Evolutionary conservation across 495 filamentous ascomycete species (phyloP).

Genomic region (Chaetomium tenue): DNA sequence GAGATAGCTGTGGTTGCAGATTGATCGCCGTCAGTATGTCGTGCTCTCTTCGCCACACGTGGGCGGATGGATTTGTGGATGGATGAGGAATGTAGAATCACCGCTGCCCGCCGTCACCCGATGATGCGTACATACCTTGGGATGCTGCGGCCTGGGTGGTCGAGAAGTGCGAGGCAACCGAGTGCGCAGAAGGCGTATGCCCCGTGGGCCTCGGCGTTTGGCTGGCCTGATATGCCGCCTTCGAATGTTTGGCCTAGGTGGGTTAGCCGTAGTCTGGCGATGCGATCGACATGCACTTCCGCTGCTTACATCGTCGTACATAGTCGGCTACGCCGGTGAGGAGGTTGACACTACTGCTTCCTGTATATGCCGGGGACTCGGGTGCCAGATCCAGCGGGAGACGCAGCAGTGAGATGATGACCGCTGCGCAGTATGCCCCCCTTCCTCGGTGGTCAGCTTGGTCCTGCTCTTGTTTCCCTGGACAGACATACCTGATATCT

Average conservation of each 20-base stretch:
- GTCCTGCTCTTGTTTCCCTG: neutral
- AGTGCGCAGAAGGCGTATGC: conserved; percentile 95
- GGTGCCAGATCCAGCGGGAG: conserved; percentile 74
- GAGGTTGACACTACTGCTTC: conserved; percentile 52
- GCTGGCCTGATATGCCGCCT: conserved; percentile 81
- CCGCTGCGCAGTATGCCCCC: conserved; percentile 85
- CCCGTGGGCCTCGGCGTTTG: conserved; percentile 87
- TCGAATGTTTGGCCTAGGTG: conserved; percentile 82
- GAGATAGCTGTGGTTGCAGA: conserved; percentile 57
- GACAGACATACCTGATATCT: conserved; percentile 72
- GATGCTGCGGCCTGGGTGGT: conserved; percentile 68
- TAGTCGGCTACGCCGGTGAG: conserved; percentile 71
- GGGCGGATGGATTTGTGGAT: conserved; percentile 7
- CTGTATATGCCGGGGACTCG: conserved; percentile 52
- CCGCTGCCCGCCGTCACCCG: neutral
- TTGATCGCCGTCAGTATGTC: conserved; percentile 16
- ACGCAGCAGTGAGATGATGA: conserved; percentile 76
- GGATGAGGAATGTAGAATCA: conserved; percentile 10
- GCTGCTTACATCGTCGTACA: conserved; percentile 70
- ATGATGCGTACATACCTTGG: conserved; percentile 46
- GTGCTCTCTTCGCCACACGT: conserved; percentile 16
- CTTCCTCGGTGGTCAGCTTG: conserved; percentile 40
- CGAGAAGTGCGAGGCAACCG: conserved; percentile 80
- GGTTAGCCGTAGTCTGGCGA: conserved; percentile 10
- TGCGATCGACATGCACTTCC: neutral